Percentiles rank a stretch among this genome's conserved stretches.
phyloP scores from a whole-genome alignment of 495 filamentous ascomycete genomes.

The Staphylotrichum tortipilum region DNA sequence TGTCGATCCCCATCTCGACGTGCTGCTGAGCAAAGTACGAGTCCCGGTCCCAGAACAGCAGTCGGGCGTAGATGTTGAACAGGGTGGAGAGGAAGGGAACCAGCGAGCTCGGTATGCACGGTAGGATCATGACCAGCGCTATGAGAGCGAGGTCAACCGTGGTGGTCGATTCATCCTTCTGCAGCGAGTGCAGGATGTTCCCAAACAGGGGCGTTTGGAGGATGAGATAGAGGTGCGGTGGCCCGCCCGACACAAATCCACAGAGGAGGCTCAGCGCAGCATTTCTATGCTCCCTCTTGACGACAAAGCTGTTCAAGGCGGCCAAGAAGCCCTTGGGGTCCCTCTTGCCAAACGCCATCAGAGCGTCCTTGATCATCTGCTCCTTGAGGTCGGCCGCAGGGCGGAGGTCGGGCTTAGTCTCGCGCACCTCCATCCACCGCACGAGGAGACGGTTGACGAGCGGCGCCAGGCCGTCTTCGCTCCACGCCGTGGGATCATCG shows the following conservation, averaged over 20 bases:
- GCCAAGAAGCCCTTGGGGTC: constrained; percentile 60
- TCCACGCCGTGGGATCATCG: constrained; percentile 40
- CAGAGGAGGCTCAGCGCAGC: constrained; percentile 51
- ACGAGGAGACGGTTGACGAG: constrained; percentile 47
- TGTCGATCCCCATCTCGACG: constrained; percentile 23
- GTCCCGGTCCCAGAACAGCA: constrained; percentile 64
- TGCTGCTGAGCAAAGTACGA: constrained; percentile 26
- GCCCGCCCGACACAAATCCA: constrained; percentile 56
- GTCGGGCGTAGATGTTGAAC: constrained; percentile 65
- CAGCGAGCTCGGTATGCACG: constrained; percentile 61
- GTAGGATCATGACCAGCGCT: constrained; percentile 63
- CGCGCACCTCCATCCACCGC: constrained; percentile 51
- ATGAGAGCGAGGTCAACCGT: constrained; percentile 59
- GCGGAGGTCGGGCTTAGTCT: constrained; percentile 35
- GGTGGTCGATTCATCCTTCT: constrained; percentile 61
- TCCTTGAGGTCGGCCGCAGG: constrained; percentile 44
- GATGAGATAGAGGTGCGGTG: constrained; percentile 63
- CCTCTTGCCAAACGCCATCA: constrained; percentile 55
- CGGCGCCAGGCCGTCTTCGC: constrained; percentile 33
- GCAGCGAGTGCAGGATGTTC: constrained; percentile 58
- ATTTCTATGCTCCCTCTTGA: constrained; percentile 49
- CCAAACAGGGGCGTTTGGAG: constrained; percentile 57
- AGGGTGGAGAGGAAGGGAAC: constrained; percentile 53
- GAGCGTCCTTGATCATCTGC: constrained; percentile 42
- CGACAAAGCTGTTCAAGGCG: constrained; percentile 50